Conservation (phyloP, 2,329 filamentous ascomycete species). For the Juglanconis sp. region DNA sequence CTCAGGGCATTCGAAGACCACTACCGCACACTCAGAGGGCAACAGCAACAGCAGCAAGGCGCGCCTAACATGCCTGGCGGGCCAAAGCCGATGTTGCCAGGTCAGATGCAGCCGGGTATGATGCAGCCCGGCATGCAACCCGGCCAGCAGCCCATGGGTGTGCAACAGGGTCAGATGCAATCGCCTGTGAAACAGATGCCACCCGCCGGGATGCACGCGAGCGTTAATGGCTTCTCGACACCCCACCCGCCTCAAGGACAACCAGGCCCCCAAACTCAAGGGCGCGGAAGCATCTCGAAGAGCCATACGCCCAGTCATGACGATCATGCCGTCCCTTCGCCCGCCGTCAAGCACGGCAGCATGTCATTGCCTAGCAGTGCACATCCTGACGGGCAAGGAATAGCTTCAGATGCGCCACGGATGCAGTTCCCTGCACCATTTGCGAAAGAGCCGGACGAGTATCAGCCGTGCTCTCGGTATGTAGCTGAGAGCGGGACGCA, state of each 20-base stretch:
- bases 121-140: slow-evolving; percentile 28
- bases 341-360: slow-evolving; percentile 41
- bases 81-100: slow-evolving; percentile 41
- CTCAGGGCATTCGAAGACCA: slow-evolving; percentile 74
- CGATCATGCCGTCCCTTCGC: slow-evolving; percentile 44
- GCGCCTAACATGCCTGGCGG: slow-evolving; percentile 32
- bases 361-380: slow-evolving; percentile 37
- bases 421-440: slow-evolving; percentile 33
- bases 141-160: slow-evolving; percentile 38
- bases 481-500: slow-evolving; percentile 49
- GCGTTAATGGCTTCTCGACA: slow-evolving; percentile 48
- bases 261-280: slow-evolving; percentile 42
- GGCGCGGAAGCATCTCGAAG: slow-evolving; percentile 50
- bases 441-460: slow-evolving; percentile 47
- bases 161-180: slow-evolving; percentile 37
- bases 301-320: slow-evolving; percentile 38
- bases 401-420: slow-evolving; percentile 20
- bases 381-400: slow-evolving; percentile 28
- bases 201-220: slow-evolving; percentile 44
- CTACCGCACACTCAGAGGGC: slow-evolving; percentile 49
- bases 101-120: slow-evolving; percentile 36
- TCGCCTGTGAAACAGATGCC: slow-evolving; percentile 45
- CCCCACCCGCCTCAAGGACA: slow-evolving; percentile 41
- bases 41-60: slow-evolving; percentile 39
- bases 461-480: slow-evolving; percentile 50